Evolutionary conservation across 371 early-diverging fungal genomes (phyloP).

Genomic region (Sporodiniella umbellata): DNA sequence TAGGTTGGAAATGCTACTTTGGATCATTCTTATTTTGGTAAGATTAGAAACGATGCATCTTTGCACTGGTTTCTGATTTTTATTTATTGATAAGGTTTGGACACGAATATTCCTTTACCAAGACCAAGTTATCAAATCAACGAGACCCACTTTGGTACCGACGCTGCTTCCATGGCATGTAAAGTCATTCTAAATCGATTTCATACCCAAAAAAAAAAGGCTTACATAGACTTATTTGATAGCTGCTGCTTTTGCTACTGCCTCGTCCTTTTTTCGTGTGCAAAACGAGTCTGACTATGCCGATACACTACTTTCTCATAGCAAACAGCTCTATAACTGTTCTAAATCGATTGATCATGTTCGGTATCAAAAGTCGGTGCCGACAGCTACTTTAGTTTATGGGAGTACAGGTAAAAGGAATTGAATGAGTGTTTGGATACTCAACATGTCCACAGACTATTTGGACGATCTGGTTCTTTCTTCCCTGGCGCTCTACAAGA

Average conservation of each 20-base stretch:
- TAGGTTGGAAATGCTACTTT: constrained; percentile 17
- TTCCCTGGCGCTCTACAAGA: constrained; percentile 44
- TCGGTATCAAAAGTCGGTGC: constrained; percentile 39
- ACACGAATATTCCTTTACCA: constrained; percentile 34
- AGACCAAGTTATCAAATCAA: constrained; percentile 41
- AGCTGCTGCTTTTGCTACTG: constrained; percentile 51
- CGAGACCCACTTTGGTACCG: constrained; percentile 45
- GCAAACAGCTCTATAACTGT: constrained; percentile 33
- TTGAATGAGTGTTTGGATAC: background rate
- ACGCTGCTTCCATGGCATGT: constrained; percentile 44
- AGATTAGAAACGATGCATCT: no score
- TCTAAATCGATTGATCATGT: constrained; percentile 23
- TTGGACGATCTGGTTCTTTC: constrained; percentile 48
- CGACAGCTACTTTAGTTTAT: constrained; percentile 25
- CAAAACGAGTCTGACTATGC: constrained; percentile 38
- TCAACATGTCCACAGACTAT: constrained; percentile 9
- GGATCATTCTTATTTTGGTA: constrained; percentile 23
- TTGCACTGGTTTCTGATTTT: no score
- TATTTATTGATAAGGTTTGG: no score
- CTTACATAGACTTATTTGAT: no score
- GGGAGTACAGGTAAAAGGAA: constrained; percentile 20
- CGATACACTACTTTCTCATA: constrained; percentile 31
- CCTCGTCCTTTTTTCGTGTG: constrained; percentile 39
- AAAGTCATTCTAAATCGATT: no score
- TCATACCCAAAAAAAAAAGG: no score